A percentile compares a stretch with the other conserved stretches of the same genome.
These are phyloP conservation scores for Pezizomycotina sp. DNA, from an alignment of 2,329 filamentous ascomycete genomes.

Conservation along the genomic window DNA sequence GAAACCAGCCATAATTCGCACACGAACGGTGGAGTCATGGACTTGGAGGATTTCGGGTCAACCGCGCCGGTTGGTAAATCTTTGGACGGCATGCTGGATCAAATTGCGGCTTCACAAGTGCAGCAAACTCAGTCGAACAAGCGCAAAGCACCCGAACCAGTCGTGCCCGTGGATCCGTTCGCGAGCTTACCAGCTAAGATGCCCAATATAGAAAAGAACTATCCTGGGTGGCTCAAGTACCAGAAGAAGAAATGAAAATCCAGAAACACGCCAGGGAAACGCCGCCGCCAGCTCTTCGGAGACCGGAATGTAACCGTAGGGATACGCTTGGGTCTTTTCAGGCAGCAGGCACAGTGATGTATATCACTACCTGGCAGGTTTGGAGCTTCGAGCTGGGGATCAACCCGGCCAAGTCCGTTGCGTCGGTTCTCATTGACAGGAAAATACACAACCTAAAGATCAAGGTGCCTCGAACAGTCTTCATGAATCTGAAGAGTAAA, in stretches of 20 bases:
- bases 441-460: slow-evolving; percentile 81
- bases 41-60: slow-evolving; percentile 62
- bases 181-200: slow-evolving; percentile 65
- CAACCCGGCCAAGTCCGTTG: slow-evolving; percentile 67
- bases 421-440: slow-evolving; percentile 81
- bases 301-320: slow-evolving; percentile 50
- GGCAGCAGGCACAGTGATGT: slow-evolving; percentile 83
- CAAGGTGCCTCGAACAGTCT: slow-evolving; percentile 75
- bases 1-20: slow-evolving; percentile 5
- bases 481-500: slow-evolving; percentile 75
- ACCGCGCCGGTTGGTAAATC: slow-evolving; percentile 50
- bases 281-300: slow-evolving; percentile 81
- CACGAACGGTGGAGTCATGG: no score
- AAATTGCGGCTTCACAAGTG: slow-evolving; percentile 38
- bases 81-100: slow-evolving; percentile 37
- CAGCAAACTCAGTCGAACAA: slow-evolving; percentile 42
- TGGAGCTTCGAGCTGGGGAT: slow-evolving; percentile 72
- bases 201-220: slow-evolving; percentile 73
- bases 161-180: slow-evolving; percentile 57
- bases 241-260: slow-evolving; percentile 98
- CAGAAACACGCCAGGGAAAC: slow-evolving; percentile 77
- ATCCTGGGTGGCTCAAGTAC: slow-evolving; percentile 72
- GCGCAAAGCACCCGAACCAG: slow-evolving; percentile 55
- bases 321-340: slow-evolving; percentile 57
- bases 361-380: slow-evolving; percentile 88